These are phyloP conservation scores for Podila epicladia DNA, from an alignment of 192 early-diverging fungal genomes.

Conservation along the genomic window DNA sequence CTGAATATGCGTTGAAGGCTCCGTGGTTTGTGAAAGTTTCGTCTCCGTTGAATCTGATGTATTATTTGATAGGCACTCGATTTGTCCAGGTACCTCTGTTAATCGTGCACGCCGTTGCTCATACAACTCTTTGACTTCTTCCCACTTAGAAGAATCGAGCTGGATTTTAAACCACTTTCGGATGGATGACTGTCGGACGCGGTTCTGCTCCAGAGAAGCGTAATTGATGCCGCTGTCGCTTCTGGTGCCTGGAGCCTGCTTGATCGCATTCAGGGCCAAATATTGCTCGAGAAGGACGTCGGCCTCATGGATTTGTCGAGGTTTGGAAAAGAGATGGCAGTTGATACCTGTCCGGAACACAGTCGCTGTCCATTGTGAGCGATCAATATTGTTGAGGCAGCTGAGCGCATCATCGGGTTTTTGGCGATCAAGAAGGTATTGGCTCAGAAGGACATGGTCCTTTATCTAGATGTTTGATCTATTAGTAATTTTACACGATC, in stretches of 20 bases:
- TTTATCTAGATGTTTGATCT: slow-evolving; percentile 5
- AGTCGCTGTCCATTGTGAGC: background rate
- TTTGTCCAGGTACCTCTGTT: slow-evolving; percentile 1
- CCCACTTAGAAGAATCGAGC: slow-evolving; percentile 30
- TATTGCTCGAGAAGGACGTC: slow-evolving; percentile 14
- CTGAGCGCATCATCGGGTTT: slow-evolving; percentile 2
- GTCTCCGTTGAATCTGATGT: background rate
- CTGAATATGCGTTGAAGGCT: background rate
- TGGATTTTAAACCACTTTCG: slow-evolving; percentile 18
- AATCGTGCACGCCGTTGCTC: slow-evolving; percentile 16
- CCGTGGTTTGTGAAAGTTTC: background rate
- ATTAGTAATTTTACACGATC: background rate
- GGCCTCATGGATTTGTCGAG: slow-evolving; percentile 30
- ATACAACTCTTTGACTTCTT: slow-evolving; percentile 26
- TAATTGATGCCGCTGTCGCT: background rate
- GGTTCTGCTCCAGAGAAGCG: background rate
- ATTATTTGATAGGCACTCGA: no score
- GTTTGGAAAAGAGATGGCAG: slow-evolving; percentile 28
- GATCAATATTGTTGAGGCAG: slow-evolving; percentile 13
- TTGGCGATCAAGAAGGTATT: slow-evolving; percentile 14
- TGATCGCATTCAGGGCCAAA: background rate
- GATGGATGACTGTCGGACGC: slow-evolving; percentile 2
- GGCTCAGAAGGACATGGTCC: slow-evolving; percentile 16
- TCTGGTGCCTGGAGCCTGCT: background rate
- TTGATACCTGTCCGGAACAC: slow-evolving; percentile 16